phyloP scores from a whole-genome alignment of 139 green algal species.

The Coccomyxa sp. region DNA sequence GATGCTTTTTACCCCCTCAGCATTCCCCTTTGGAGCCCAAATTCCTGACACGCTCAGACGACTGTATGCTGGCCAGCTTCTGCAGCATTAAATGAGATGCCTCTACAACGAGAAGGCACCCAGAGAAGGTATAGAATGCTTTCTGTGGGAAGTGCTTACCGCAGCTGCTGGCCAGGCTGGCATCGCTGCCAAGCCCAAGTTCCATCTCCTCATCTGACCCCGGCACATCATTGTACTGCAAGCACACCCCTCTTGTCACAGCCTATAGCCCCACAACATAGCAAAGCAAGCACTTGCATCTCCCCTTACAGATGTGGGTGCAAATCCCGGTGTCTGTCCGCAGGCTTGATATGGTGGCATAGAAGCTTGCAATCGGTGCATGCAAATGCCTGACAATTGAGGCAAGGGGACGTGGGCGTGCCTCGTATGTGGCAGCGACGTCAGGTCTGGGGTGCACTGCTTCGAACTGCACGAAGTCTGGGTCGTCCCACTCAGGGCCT shows the following conservation, averaged over 20 bases:
- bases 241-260: conserved; percentile 27
- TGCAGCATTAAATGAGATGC: too few relatives aligned
- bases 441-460: conserved; percentile 52
- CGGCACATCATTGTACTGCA: conserved; percentile 35
- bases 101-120: too few relatives aligned
- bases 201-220: conserved; percentile 55
- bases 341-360: neutral
- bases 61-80: too few relatives aligned
- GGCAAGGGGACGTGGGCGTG: too few relatives aligned
- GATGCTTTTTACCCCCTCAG: too few relatives aligned
- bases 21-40: too few relatives aligned
- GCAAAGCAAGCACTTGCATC: too few relatives aligned
- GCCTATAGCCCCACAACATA: neutral
- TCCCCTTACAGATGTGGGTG: neutral
- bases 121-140: too few relatives aligned
- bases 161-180: neutral
- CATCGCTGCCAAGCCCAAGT: conserved; percentile 5
- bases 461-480: conserved; percentile 52
- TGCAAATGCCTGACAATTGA: neutral
- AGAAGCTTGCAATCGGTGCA: too few relatives aligned
- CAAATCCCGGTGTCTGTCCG: neutral
- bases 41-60: too few relatives aligned
- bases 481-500: conserved; percentile 42
- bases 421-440: neutral
- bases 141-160: too few relatives aligned